Conservation (phyloP, 164 flowering plant genomes). For the Warburgia ugandensis region DNA sequence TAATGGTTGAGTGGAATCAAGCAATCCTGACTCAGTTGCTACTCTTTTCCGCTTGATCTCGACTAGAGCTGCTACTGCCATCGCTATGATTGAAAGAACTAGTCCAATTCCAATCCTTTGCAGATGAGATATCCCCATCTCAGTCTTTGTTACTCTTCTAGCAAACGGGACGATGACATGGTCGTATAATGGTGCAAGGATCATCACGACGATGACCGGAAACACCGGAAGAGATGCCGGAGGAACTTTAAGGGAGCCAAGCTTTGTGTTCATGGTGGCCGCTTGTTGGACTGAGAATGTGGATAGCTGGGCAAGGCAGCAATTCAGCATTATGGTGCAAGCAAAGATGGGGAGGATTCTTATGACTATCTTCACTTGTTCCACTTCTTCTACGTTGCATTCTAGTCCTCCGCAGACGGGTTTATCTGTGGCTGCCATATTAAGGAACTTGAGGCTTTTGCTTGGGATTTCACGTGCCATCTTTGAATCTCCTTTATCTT, state of each 20-base stretch:
- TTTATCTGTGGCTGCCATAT: constrained; percentile 33
- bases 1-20: constrained; percentile 35
- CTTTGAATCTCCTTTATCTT: constrained; percentile 2
- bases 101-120: constrained; percentile 79
- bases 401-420: constrained; percentile 26
- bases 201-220: constrained; percentile 74
- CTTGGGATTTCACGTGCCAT: constrained; percentile 14
- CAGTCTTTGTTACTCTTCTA: constrained; percentile 46
- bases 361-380: constrained; percentile 64
- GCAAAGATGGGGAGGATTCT: constrained; percentile 60
- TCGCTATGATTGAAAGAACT: constrained; percentile 60
- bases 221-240: constrained; percentile 88
- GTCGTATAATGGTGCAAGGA: constrained; percentile 70
- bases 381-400: constrained; percentile 50
- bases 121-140: constrained; percentile 67
- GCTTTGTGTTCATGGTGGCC: constrained; percentile 75
- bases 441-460: constrained; percentile 37
- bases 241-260: constrained; percentile 59
- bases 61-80: constrained; percentile 84
- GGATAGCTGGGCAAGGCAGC: constrained; percentile 89
- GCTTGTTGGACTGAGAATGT: constrained; percentile 94
- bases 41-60: constrained; percentile 57
- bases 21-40: constrained; percentile 27
- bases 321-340: constrained; percentile 76
- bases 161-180: constrained; percentile 61